phyloP scores from a whole-genome alignment of 108 stramenopile genomes.

The Cyclotella atomus region DNA sequence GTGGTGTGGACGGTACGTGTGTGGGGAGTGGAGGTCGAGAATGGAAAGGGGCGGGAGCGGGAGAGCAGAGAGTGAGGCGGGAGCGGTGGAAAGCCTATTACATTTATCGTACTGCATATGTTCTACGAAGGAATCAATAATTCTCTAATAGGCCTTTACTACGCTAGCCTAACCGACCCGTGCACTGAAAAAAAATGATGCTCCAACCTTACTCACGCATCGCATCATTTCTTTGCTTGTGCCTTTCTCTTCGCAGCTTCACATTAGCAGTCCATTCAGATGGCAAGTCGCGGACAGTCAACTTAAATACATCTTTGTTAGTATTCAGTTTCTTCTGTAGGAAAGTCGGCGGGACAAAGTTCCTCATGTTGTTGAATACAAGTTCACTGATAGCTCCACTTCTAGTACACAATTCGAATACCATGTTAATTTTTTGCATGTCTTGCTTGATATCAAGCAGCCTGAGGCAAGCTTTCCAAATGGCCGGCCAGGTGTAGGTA shows the following conservation, averaged over 20 bases:
- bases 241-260: slow-evolving; percentile 17
- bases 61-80: too few relatives aligned
- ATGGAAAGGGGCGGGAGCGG: too few relatives aligned
- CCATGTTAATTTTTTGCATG: slow-evolving; percentile 30
- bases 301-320: background rate
- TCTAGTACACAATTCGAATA: slow-evolving; percentile 36
- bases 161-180: too few relatives aligned
- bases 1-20: too few relatives aligned
- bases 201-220: too few relatives aligned
- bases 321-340: slow-evolving; percentile 45
- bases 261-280: slow-evolving; percentile 48
- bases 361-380: slow-evolving; percentile 38
- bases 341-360: slow-evolving; percentile 31
- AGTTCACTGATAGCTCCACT: slow-evolving; percentile 37
- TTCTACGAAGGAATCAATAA: too few relatives aligned
- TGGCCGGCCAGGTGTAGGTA: slow-evolving; percentile 45
- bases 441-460: slow-evolving; percentile 31
- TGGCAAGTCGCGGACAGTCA: slow-evolving; percentile 44
- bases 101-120: too few relatives aligned
- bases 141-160: too few relatives aligned
- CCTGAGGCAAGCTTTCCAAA: slow-evolving; percentile 46
- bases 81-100: too few relatives aligned
- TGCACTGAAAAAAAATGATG: too few relatives aligned
- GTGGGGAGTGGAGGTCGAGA: too few relatives aligned
- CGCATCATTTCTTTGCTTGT: too few relatives aligned